Conservation (phyloP, 1,284 basidiomycete species). For the Trametes versicolor region DNA sequence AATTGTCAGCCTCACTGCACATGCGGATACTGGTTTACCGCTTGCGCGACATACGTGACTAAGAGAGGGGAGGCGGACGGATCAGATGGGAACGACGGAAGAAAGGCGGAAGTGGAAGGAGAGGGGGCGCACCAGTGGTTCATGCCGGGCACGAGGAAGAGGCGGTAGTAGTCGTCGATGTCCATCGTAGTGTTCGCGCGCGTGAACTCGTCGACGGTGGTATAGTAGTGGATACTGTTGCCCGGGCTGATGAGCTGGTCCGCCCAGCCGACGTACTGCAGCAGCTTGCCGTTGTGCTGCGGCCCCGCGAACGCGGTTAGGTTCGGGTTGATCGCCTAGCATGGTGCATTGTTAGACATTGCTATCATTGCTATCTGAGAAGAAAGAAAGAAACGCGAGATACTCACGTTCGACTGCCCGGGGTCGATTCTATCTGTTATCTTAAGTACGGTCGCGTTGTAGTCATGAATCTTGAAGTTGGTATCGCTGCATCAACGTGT, state of each 20-base stretch:
- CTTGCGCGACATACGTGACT: constrained; percentile 23
- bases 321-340: constrained; percentile 40
- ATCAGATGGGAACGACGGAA: no score
- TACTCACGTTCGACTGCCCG: constrained; percentile 33
- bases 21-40: background rate
- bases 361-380: no score
- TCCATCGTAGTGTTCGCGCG: constrained; percentile 36
- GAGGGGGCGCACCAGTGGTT: constrained; percentile 45
- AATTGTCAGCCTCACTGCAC: background rate
- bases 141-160: constrained; percentile 56
- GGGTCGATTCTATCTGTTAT: constrained; percentile 36
- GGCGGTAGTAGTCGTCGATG: constrained; percentile 49
- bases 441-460: constrained; percentile 32
- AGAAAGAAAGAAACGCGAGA: background rate
- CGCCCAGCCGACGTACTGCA: constrained; percentile 46
- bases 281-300: constrained; percentile 42
- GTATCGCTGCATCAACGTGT: constrained; percentile 32
- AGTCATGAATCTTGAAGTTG: constrained; percentile 33
- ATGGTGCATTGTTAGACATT: background rate
- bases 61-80: no score
- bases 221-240: constrained; percentile 48
- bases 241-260: constrained; percentile 49
- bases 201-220: constrained; percentile 43
- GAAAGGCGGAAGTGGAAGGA: background rate
- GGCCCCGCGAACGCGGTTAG: constrained; percentile 41